Base-by-base conservation (phyloP, 2,329 filamentous ascomycete genomes). In the Elsinoe fawcettii region DNA sequence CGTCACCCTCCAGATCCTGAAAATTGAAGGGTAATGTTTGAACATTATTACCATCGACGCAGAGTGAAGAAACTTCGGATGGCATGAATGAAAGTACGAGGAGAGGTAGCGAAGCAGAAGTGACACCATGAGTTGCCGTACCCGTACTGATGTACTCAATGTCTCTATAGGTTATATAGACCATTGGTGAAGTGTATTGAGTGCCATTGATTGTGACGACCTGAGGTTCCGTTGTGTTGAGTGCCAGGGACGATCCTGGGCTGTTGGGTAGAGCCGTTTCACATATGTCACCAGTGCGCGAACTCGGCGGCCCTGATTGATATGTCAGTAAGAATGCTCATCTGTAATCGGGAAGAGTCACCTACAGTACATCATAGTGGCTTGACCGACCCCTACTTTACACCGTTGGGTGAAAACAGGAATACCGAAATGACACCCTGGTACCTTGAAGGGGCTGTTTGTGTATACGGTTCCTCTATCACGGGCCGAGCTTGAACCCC, bases 311-410 rank as follows among this genome's bases (percentile, higher is more conserved):
- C 44, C 44, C 44, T 47, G 44, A 6, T n/a, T 43, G 22, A 12
- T 27, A 9, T 2, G 6, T 47, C 44, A 47, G 23, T n/a, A 16
- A 27, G 20, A 3, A 27, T n/a, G 9, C n/a, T n/a, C 14, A 25
- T 27, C 5, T 7, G 7, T 47, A 18, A 30, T 30, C 9, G 3
- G 18, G 6, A 18, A 30, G n/a, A n/a, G n/a, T 47, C 14, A 14
- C 44, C 27, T 30, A 47, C 23, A 30, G 44, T 47, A 47, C 23
- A 25, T 47, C 44, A 47, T 47, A 7, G 44, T 47, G 27, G 44
- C 44, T 14, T 47, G 4, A 7, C 23, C 23, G 5, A 47, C 44
- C 16, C 20, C 14, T 3, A 47, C 44, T n/a, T 30, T 25, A 12
- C 44, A 47, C 44, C n/a, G 11, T 30, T 25, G 22, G 6, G 20